These are phyloP conservation scores for Piper betle DNA, from an alignment of 164 flowering plant genomes.

Conservation along the genomic window DNA sequence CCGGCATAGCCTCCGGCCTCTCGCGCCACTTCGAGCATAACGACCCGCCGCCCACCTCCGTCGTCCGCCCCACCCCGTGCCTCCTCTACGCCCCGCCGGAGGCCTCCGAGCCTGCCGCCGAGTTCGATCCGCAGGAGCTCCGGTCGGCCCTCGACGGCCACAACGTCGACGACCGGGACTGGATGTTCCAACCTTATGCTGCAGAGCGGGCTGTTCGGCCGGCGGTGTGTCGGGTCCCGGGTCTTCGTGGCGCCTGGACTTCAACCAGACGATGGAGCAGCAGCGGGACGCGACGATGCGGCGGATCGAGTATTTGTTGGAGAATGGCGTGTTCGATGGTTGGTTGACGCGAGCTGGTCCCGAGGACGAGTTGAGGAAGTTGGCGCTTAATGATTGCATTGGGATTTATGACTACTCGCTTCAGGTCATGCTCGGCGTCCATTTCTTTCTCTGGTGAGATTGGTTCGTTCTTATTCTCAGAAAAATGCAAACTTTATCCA, in stretches of 20 bases:
- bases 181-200: conserved; percentile 55
- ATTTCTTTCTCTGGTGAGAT: conserved; percentile 52
- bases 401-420: conserved; percentile 66
- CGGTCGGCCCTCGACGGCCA: conserved; percentile 61
- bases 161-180: conserved; percentile 59
- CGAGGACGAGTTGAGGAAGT: conserved; percentile 52
- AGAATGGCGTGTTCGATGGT: conserved; percentile 53
- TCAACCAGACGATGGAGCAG: conserved; percentile 86
- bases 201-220: conserved; percentile 61
- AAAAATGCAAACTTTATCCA: background rate
- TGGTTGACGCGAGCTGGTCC: conserved; percentile 44
- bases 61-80: conserved; percentile 27
- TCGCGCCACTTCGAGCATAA: conserved; percentile 27
- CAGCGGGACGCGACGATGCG: conserved; percentile 86
- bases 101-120: conserved; percentile 16
- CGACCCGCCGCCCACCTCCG: background rate
- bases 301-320: conserved; percentile 44
- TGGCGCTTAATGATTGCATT: conserved; percentile 47
- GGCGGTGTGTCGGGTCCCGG: conserved; percentile 33
- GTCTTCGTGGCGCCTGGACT: conserved; percentile 72
- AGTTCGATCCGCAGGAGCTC: conserved; percentile 49
- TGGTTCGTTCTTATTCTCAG: background rate
- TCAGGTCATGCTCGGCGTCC: conserved; percentile 59
- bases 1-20: conserved; percentile 37
- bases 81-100: conserved; percentile 55